These are phyloP conservation scores for Isabelozyma rhagii DNA, from an alignment of 805 yeast genomes.

Conservation along the genomic window DNA sequence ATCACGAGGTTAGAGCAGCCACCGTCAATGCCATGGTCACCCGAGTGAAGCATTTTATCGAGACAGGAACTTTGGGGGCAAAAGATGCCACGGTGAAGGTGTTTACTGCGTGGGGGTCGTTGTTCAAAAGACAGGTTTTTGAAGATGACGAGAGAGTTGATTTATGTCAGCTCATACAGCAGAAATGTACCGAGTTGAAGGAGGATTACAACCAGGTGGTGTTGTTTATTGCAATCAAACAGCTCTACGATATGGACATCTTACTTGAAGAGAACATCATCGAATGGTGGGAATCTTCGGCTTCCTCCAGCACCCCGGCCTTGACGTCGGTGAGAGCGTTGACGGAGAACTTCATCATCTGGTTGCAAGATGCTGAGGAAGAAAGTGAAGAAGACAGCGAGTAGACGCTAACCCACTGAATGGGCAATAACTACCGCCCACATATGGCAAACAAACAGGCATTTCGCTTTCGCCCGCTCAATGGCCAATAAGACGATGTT, in stretches of 20 bases:
- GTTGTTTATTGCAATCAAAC: slow-evolving; percentile 49
- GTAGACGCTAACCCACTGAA: too few relatives aligned
- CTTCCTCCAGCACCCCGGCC: slow-evolving; percentile 34
- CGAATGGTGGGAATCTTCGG: slow-evolving; percentile 70
- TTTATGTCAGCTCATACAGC: slow-evolving; percentile 52
- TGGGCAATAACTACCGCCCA: slow-evolving; percentile 12
- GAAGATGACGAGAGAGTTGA: slow-evolving; percentile 76
- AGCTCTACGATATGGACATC: slow-evolving; percentile 78
- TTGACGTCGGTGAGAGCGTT: slow-evolving; percentile 49
- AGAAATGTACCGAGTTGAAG: slow-evolving; percentile 31
- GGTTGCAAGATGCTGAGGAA: slow-evolving; percentile 80
- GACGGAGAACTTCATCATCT: slow-evolving; percentile 74
- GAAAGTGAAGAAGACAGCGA: slow-evolving; percentile 34
- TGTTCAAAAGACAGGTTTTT: slow-evolving; percentile 83
- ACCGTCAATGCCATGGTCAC: slow-evolving; percentile 69
- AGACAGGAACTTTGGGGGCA: slow-evolving; percentile 72
- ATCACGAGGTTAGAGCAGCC: slow-evolving; percentile 86
- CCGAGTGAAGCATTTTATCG: slow-evolving; percentile 69
- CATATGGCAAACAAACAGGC: slow-evolving; percentile 23
- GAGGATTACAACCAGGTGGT: slow-evolving; percentile 47
- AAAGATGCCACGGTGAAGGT: slow-evolving; percentile 76
- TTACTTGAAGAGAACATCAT: slow-evolving; percentile 77
- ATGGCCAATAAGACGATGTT: too few relatives aligned
- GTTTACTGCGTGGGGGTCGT: slow-evolving; percentile 75
- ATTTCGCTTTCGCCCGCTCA: background rate